Percentiles rank a stretch among this genome's conserved stretches.
phyloP scores from a whole-genome alignment of 257 asterid species.

The Solanum ossicruentum region DNA sequence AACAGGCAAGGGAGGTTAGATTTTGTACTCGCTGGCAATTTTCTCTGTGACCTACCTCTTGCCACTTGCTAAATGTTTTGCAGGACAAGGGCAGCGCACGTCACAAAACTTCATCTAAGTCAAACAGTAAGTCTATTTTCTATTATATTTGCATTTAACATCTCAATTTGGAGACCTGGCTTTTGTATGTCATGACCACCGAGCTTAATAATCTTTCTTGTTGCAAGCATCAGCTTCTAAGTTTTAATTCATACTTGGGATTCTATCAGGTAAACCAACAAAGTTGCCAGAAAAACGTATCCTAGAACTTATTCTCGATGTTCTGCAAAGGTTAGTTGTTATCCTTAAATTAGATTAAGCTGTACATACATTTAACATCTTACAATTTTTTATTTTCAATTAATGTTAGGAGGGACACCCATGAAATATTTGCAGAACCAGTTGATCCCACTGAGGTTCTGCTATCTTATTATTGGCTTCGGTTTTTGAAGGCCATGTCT shows the following conservation, averaged over 20 bases:
- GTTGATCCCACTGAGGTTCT: slow-evolving; percentile 66
- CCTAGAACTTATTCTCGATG: slow-evolving; percentile 64
- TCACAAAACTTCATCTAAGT: neutral
- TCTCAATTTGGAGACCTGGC: neutral
- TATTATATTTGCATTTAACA: neutral
- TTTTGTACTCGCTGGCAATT: neutral
- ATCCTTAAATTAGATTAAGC: neutral
- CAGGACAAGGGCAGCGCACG: neutral
- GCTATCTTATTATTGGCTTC: neutral
- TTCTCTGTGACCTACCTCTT: neutral
- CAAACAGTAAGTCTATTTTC: neutral
- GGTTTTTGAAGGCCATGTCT: neutral
- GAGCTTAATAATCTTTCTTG: neutral
- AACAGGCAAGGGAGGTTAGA: slow-evolving; percentile 11
- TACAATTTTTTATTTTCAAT: neutral
- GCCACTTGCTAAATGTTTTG: neutral
- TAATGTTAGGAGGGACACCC: slow-evolving; percentile 49
- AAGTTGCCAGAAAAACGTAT: slow-evolving; percentile 48
- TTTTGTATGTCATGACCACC: neutral
- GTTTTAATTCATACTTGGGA: neutral
- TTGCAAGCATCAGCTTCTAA: neutral
- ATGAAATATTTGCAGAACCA: slow-evolving; percentile 80
- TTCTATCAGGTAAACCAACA: slow-evolving; percentile 19
- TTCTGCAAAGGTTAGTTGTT: slow-evolving; percentile 47
- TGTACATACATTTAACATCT: neutral